Conservation (phyloP, 129 eudicot species). For the Silybum marianum region DNA sequence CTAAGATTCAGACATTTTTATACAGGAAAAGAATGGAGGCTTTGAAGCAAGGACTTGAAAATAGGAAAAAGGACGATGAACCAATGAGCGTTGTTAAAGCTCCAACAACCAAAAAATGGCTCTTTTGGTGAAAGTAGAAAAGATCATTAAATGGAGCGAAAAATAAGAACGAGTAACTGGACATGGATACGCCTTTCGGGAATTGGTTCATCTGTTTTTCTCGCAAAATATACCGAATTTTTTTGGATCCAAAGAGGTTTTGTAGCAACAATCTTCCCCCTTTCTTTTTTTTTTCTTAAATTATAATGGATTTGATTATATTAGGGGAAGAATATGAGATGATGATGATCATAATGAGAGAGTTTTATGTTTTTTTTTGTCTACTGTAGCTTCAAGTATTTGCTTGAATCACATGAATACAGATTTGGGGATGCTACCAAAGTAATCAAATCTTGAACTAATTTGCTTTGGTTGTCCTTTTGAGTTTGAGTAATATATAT, state of each 20-base stretch:
- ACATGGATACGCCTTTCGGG: conserved; percentile 10
- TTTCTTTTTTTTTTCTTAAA: not conserved
- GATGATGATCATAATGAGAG: not conserved
- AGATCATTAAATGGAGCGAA: conserved; percentile 11
- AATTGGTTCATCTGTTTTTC: conserved; percentile 1
- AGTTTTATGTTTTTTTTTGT: not conserved
- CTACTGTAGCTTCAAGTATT: not conserved
- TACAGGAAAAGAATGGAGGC: conserved; percentile 86
- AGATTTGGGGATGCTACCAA: not conserved
- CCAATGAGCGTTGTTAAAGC: conserved; percentile 35
- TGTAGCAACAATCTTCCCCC: not conserved
- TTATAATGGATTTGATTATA: not conserved
- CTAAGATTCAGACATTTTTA: not conserved
- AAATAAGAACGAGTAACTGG: not conserved
- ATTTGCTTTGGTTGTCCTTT: conserved; percentile 13
- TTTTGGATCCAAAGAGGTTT: not conserved
- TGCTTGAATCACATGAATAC: not conserved
- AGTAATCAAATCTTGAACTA: conserved; percentile 16
- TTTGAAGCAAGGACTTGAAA: conserved; percentile 84
- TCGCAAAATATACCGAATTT: not conserved
- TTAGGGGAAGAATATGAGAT: not conserved
- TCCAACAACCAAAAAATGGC: conserved; percentile 61
- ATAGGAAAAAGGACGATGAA: conserved; percentile 53
- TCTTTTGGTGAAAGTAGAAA: conserved; percentile 64
- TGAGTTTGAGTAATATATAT: not conserved